Percentiles rank a stretch among this genome's conserved stretches.
These are phyloP conservation scores for Leccinum subrobustum DNA, from an alignment of 1,284 basidiomycete genomes.

Conservation along the genomic window DNA sequence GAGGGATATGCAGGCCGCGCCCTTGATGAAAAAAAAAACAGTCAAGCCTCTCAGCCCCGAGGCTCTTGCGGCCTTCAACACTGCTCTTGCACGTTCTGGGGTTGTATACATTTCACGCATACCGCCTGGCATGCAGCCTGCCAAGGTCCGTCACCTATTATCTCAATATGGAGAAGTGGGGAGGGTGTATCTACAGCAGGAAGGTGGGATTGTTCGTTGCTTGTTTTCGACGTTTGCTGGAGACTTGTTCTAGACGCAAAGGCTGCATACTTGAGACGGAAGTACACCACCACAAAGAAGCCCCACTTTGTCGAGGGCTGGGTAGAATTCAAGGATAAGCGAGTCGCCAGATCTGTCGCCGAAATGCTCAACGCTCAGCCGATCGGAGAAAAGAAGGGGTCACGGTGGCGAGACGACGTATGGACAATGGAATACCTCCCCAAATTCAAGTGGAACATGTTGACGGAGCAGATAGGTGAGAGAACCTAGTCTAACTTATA, in stretches of 20 bases:
- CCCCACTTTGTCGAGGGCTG: slow-evolving; percentile 93
- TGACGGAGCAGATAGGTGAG: slow-evolving; percentile 97
- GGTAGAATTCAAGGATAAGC: slow-evolving; percentile 97
- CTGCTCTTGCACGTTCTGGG: slow-evolving; percentile 70
- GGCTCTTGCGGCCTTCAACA: slow-evolving; percentile 69
- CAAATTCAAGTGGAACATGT: slow-evolving; percentile 98
- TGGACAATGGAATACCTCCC: slow-evolving; percentile 99
- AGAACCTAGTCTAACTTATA: slow-evolving; percentile 18
- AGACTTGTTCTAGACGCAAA: slow-evolving; percentile 60
- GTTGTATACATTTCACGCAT: slow-evolving; percentile 95
- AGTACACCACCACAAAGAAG: slow-evolving; percentile 81
- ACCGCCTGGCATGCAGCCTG: slow-evolving; percentile 98
- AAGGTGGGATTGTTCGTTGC: slow-evolving; percentile 53
- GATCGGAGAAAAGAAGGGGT: slow-evolving; percentile 92
- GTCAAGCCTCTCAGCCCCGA: slow-evolving; percentile 72
- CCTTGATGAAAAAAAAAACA: slow-evolving; percentile 39
- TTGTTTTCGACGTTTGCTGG: slow-evolving; percentile 9
- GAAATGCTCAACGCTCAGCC: slow-evolving; percentile 96
- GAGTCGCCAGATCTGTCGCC: slow-evolving; percentile 86
- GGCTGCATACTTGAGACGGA: slow-evolving; percentile 71
- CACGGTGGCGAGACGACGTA: slow-evolving; percentile 92
- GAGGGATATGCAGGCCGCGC: slow-evolving; percentile 57
- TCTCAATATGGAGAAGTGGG: slow-evolving; percentile 81
- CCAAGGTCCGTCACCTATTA: slow-evolving; percentile 94
- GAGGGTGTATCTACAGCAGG: slow-evolving; percentile 84